phyloP scores from a whole-genome alignment of 768 basidiomycete species.

The Hygrocybe coccinea region DNA sequence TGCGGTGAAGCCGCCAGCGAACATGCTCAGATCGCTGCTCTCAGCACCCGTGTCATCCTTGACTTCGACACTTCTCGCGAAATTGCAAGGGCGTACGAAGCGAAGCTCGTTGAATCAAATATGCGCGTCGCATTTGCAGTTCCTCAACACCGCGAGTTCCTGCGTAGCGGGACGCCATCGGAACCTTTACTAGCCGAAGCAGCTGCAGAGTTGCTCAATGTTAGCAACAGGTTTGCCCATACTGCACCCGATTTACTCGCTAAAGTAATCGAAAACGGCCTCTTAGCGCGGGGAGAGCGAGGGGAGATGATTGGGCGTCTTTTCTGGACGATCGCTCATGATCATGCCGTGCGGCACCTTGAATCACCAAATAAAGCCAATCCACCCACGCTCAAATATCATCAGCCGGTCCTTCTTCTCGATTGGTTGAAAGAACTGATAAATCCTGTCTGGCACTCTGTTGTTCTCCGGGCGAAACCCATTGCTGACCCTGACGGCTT shows the following conservation, averaged over 20 bases:
- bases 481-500: constrained; percentile 1
- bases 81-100: background rate
- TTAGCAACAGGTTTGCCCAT: background rate
- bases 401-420: constrained; percentile 2
- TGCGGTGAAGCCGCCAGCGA: background rate
- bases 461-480: background rate
- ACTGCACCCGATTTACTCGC: background rate
- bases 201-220: background rate
- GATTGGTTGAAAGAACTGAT: constrained; percentile 2
- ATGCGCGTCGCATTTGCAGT: constrained; percentile 1
- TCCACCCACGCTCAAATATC: background rate
- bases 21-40: background rate
- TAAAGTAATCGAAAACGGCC: background rate
- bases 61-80: constrained; percentile 7
- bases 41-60: constrained; percentile 5
- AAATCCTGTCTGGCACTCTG: background rate
- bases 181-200: constrained; percentile 3
- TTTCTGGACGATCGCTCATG: constrained; percentile 1
- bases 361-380: background rate
- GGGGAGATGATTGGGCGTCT: constrained; percentile 2
- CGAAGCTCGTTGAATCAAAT: background rate
- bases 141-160: constrained; percentile 1
- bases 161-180: constrained; percentile 3
- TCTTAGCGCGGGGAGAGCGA: constrained; percentile 5
- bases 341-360: background rate